phyloP scores from a whole-genome alignment of 768 basidiomycete genomes.

The Leucosporidium creatinivorum region DNA sequence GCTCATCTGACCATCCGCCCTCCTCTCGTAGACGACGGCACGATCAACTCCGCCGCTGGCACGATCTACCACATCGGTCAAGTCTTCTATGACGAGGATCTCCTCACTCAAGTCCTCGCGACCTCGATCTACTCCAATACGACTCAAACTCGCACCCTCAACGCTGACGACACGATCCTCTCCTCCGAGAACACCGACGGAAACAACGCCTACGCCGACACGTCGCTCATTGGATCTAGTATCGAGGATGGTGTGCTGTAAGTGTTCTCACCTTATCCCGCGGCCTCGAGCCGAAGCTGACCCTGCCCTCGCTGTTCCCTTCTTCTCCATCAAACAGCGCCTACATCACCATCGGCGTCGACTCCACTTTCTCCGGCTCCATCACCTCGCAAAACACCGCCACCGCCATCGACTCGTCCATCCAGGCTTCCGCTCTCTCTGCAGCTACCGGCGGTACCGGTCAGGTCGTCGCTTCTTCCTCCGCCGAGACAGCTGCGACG shows the following conservation, averaged over 20 bases:
- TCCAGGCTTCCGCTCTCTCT: no score
- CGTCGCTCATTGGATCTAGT: slow-evolving; percentile 28
- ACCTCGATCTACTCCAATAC: slow-evolving; percentile 39
- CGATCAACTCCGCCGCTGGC: slow-evolving; percentile 40
- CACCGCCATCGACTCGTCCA: not conserved
- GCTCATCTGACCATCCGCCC: not conserved
- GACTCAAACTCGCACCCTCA: slow-evolving; percentile 38
- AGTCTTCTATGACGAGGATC: slow-evolving; percentile 45
- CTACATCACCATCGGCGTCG: slow-evolving; percentile 22
- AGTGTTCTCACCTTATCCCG: not conserved
- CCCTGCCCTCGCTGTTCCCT: not conserved
- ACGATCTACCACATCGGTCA: slow-evolving; percentile 43
- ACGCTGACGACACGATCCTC: slow-evolving; percentile 42
- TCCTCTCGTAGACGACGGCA: slow-evolving; percentile 22
- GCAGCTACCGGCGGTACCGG: no score
- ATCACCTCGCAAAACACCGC: slow-evolving; percentile 9
- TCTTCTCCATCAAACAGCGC: not conserved
- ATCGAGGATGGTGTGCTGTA: slow-evolving; percentile 12
- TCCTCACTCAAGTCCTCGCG: slow-evolving; percentile 39
- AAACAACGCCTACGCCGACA: slow-evolving; percentile 39
- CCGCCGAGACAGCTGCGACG: no score
- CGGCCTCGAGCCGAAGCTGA: no score
- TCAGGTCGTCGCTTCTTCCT: no score
- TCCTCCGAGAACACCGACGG: slow-evolving; percentile 33
- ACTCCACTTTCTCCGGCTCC: slow-evolving; percentile 2